Conservation (phyloP, 257 asterid genomes). For the Solanum okadae region DNA sequence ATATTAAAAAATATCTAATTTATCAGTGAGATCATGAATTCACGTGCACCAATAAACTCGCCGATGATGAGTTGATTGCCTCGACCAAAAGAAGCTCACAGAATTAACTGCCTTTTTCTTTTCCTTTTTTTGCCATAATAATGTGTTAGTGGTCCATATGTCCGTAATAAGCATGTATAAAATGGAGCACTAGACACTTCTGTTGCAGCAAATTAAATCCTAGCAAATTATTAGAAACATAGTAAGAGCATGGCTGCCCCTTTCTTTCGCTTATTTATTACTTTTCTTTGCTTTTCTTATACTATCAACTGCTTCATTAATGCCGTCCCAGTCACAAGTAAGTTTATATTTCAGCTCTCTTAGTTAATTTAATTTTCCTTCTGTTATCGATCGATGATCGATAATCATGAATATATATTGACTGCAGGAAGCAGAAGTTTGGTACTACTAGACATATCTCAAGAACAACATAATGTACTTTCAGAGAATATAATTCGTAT, state of each 20-base stretch:
- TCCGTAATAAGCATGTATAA: constrained; percentile 24
- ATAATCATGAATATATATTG: neutral
- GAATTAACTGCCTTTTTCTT: neutral
- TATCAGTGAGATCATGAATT: neutral
- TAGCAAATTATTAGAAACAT: neutral
- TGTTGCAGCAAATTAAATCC: neutral
- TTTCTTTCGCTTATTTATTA: constrained; percentile 17
- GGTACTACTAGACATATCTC: constrained; percentile 11
- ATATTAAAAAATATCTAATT: too few species aligned
- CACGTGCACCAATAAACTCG: neutral
- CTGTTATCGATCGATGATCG: neutral
- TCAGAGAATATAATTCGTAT: constrained; percentile 1
- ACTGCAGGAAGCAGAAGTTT: constrained; percentile 32
- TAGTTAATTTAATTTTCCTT: neutral
- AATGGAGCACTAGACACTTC: constrained; percentile 2
- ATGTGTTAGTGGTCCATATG: constrained; percentile 4
- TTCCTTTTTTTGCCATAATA: neutral
- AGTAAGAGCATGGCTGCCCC: constrained; percentile 26
- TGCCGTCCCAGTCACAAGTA: constrained; percentile 52
- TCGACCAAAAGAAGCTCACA: constrained; percentile 9
- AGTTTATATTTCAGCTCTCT: neutral
- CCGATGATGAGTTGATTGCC: neutral
- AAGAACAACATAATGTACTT: neutral
- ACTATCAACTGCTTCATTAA: constrained; percentile 16
- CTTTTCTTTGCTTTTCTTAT: constrained; percentile 30